phyloP scores from a whole-genome alignment of 371 early-diverging fungal species.

The Mortierella sp. region DNA sequence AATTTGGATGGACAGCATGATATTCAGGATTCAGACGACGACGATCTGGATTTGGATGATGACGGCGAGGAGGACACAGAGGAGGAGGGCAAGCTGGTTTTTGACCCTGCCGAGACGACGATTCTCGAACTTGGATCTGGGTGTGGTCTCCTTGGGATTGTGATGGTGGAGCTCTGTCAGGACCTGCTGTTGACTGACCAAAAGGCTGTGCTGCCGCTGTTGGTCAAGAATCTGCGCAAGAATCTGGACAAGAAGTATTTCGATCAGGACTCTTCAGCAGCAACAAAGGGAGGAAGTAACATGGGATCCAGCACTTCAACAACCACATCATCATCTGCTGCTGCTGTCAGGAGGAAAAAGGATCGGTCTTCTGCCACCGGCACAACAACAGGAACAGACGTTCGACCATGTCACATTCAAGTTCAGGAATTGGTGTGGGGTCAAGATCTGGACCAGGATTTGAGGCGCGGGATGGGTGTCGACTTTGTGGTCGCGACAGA shows the following conservation, averaged over 20 bases:
- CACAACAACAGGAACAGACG: not conserved
- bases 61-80: conserved; percentile 1
- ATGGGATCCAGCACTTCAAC: not conserved
- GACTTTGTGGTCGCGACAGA: conserved; percentile 51
- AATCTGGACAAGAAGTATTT: conserved; percentile 52
- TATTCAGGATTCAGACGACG: conserved; percentile 10
- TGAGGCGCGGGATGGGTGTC: conserved; percentile 38
- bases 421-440: conserved; percentile 53
- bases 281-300: not conserved
- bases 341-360: conserved; percentile 8
- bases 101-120: conserved; percentile 40
- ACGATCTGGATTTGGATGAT: conserved; percentile 15
- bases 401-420: conserved; percentile 39
- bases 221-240: conserved; percentile 46
- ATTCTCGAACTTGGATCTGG: conserved; percentile 54
- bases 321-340: not conserved
- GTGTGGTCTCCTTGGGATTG: conserved; percentile 54
- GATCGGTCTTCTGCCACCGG: not conserved
- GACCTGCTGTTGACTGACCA: conserved; percentile 48
- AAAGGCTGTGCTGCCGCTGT: conserved; percentile 42
- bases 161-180: conserved; percentile 47
- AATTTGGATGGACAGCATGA: not conserved
- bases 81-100: conserved; percentile 15
- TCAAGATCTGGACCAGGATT: conserved; percentile 45
- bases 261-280: conserved; percentile 20